Evolutionary conservation across 106 monocot genomes (phyloP).

Genomic region (Chionographis japonica): DNA sequence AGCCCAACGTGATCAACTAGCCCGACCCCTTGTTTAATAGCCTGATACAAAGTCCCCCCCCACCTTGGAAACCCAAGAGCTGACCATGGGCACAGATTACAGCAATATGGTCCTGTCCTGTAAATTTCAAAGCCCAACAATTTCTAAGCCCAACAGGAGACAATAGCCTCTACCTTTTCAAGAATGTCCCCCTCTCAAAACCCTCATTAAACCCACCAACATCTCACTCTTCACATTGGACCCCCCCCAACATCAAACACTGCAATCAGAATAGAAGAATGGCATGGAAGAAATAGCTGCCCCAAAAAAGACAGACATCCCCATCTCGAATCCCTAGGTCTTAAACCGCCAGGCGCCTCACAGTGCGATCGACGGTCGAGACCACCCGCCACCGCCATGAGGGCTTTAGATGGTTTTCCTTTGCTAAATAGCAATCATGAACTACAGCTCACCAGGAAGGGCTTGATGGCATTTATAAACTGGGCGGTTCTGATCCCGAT

Average conservation of each 20-base stretch:
- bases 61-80: conserved; percentile 7
- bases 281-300: neutral
- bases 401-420: neutral
- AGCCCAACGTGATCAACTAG: no score
- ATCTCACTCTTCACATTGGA: neutral
- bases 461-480: conserved; percentile 66
- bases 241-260: conserved; percentile 3
- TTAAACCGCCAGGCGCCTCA: neutral
- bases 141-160: neutral
- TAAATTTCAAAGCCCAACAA: neutral
- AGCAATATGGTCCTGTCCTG: conserved; percentile 1
- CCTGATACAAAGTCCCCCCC: neutral
- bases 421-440: conserved; percentile 27
- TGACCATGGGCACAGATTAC: conserved; percentile 13
- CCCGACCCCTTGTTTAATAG: no score
- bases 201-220: neutral
- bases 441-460: conserved; percentile 79
- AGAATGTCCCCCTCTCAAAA: conserved; percentile 9
- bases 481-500: conserved; percentile 76
- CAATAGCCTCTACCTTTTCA: conserved; percentile 11
- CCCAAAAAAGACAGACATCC: conserved; percentile 28
- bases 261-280: neutral
- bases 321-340: neutral
- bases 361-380: neutral
- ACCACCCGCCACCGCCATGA: neutral